These are phyloP conservation scores for Citrullus colocynthis DNA, from an alignment of 306 rosid genomes.

Conservation along the genomic window DNA sequence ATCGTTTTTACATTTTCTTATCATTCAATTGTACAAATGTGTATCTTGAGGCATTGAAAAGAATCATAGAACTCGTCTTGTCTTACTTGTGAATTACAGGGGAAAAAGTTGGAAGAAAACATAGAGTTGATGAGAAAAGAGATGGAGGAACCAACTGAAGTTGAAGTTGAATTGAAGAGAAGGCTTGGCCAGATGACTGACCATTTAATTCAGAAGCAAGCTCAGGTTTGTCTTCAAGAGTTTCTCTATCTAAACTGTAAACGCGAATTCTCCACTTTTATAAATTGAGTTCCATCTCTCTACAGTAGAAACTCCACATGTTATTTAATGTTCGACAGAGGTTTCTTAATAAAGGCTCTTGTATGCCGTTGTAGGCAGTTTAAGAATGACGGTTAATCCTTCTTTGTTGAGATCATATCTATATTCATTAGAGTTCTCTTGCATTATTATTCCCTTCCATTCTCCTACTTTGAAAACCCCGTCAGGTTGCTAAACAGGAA, in stretches of 20 bases:
- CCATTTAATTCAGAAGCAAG: conserved; percentile 90
- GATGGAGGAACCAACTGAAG: conserved; percentile 80
- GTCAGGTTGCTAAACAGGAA: neutral
- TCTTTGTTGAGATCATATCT: neutral
- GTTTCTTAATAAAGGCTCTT: neutral
- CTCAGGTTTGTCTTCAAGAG: conserved; percentile 48
- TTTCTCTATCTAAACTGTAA: neutral
- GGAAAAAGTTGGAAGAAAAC: conserved; percentile 54
- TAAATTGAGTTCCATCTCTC: neutral
- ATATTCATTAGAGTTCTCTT: neutral
- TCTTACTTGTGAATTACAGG: conserved; percentile 33
- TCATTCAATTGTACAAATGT: neutral
- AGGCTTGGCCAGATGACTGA: conserved; percentile 93
- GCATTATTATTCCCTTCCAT: neutral
- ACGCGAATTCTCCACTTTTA: neutral
- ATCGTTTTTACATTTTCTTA: neutral
- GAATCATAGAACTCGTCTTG: neutral
- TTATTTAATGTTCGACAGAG: too few relatives aligned
- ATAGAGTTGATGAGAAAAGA: conserved; percentile 75
- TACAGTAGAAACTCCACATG: neutral
- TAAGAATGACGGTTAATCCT: neutral
- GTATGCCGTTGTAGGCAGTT: neutral
- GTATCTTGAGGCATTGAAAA: neutral
- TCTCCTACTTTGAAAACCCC: neutral
- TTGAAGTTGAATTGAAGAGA: conserved; percentile 78